Conservation (phyloP, 225 moss, liverwort and hornwort genomes). For the Physcomitrium patens region DNA sequence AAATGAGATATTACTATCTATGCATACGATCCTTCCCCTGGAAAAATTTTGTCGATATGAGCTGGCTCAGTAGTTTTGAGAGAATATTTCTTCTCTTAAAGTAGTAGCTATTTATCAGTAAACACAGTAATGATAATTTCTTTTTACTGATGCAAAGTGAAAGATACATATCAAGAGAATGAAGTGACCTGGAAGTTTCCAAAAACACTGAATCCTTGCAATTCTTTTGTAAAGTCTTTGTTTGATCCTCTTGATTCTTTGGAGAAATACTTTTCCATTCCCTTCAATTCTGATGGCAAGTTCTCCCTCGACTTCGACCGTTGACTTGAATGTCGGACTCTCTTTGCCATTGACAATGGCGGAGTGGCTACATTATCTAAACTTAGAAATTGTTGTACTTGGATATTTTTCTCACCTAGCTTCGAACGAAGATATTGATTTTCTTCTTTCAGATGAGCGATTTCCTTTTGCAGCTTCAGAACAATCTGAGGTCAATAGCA, state of each 20-base stretch:
- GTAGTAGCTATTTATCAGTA: neutral
- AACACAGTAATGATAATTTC: constrained; percentile 6
- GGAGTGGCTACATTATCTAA: constrained; percentile 41
- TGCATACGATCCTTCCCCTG: constrained; percentile 41
- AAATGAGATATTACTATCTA: constrained; percentile 44
- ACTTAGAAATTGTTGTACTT: constrained; percentile 40
- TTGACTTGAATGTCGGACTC: constrained; percentile 46
- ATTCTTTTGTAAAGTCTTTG: constrained; percentile 73
- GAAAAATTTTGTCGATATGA: constrained; percentile 28
- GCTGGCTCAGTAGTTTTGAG: constrained; percentile 36
- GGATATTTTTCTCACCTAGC: constrained; percentile 52
- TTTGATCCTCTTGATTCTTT: constrained; percentile 57
- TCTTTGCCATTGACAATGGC: constrained; percentile 40
- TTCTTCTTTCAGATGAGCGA: constrained; percentile 77
- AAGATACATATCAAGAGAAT: constrained; percentile 33
- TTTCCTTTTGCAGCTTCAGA: constrained; percentile 80
- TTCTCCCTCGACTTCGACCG: constrained; percentile 55
- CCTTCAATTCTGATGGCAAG: constrained; percentile 64
- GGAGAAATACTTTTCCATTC: constrained; percentile 73
- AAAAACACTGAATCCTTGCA: constrained; percentile 48
- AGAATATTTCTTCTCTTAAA: constrained; percentile 28
- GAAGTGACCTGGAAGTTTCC: constrained; percentile 78
- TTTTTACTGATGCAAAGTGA: constrained; percentile 7
- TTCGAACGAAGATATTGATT: constrained; percentile 69
- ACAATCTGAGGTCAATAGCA: constrained; percentile 55